Evolutionary conservation across 768 basidiomycete genomes (phyloP), one percentile per base, ranked within the genome.

Genomic region (Phylloporus arenicola): DNA sequence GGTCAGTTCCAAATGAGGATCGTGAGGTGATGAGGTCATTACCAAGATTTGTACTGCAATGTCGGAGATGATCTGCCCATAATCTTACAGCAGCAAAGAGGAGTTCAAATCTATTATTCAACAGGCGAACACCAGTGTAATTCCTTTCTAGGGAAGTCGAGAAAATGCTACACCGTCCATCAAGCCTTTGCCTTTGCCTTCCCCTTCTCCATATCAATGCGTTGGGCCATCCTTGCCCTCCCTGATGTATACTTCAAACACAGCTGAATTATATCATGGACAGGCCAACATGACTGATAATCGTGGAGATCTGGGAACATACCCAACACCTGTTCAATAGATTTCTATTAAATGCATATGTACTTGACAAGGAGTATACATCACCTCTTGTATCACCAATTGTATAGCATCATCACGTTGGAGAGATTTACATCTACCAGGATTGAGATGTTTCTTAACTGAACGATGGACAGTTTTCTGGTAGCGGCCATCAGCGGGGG

Each of bases 401-500:
- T 2, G 14, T 47, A 52, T 39, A 2, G n/a, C 22, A 14, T 43
- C 42, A 25, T 39, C 17, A 5, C 8, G 38, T 22, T 47, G 51
- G 4, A 1, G 17, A 13, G 42, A 52, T 39, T 13, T 52, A 14
- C 51, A 52, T 20, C 24, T 47, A 4, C 35, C 4, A 38, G 13
- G 5, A 6, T 52, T 41, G 20, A 52, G 51, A 25, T 52, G 34
- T 4, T 39, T 47, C 24, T 43, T 47, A 9, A 52, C 30, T n/a
- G 29, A 52, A 13, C 6, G 19, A 25, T 52, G 51, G 12, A 52
- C 45, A 19, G 29, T 13, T 52, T 52, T 46, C 51, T 52, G 17
- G 13, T 10, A 17, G 9, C 2, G 11, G 4, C n/a, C 17, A 31
- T 19, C 17, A 43, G 17, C 17, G 16, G 14, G 5, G 20, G n/a